phyloP scores from a whole-genome alignment of 169 alveolate genomes.

The Eimeria praecox region DNA sequence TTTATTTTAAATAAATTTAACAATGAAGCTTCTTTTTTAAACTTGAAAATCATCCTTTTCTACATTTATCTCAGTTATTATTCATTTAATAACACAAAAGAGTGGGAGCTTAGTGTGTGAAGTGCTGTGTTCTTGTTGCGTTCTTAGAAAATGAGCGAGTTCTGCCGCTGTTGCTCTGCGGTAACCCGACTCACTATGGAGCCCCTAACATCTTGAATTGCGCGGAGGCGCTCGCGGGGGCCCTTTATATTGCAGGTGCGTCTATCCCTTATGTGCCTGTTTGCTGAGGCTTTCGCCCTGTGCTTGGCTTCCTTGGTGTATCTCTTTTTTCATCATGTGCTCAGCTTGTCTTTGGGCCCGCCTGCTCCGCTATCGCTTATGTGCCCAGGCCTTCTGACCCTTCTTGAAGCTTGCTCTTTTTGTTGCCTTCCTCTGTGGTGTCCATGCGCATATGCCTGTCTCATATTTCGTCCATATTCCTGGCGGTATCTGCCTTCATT shows the following conservation, averaged over 20 bases:
- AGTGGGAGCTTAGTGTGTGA: background rate
- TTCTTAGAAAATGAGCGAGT: constrained; percentile 89
- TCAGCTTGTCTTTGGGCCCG: background rate
- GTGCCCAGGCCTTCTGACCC: too few species aligned
- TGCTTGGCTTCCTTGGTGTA: background rate
- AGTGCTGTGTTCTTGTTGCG: constrained; percentile 85
- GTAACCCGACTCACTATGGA: constrained; percentile 97
- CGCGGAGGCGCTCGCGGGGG: constrained; percentile 98
- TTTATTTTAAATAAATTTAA: too few species aligned
- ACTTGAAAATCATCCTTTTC: too few species aligned
- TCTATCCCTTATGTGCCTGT: background rate
- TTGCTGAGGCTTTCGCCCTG: too few species aligned
- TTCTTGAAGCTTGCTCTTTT: too few species aligned
- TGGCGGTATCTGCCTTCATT: too few species aligned
- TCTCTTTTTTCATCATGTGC: background rate
- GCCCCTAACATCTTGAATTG: constrained; percentile 96
- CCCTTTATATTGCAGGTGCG: constrained; percentile 92
- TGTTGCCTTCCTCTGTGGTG: background rate
- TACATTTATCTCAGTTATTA: too few species aligned
- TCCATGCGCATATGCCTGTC: background rate
- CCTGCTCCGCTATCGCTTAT: background rate
- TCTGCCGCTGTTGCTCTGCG: constrained; percentile 87
- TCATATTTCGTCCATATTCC: background rate
- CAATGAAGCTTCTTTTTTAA: too few species aligned
- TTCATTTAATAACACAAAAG: too few species aligned